Conservation (phyloP, 2,329 filamentous ascomycete species). For the Stemphylium lycopersici region DNA sequence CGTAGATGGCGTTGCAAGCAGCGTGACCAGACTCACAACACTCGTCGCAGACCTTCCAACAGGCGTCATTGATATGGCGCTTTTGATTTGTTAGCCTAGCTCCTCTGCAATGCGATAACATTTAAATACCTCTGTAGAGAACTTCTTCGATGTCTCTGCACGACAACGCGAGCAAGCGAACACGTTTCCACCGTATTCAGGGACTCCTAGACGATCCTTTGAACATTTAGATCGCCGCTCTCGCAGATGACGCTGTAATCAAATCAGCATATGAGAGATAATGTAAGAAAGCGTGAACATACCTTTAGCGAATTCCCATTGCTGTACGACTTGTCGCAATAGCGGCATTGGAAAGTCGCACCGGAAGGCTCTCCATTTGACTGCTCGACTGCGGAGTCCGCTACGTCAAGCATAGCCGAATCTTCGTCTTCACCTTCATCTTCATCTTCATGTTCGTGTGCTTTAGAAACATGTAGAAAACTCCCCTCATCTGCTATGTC, state of each 20-base stretch:
- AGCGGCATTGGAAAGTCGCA: background rate
- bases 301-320: background rate
- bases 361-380: background rate
- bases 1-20: conserved; percentile 11
- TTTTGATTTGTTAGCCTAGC: conserved; percentile 1
- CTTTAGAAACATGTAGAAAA: background rate
- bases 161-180: conserved; percentile 16
- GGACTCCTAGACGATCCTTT: background rate
- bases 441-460: background rate
- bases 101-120: background rate
- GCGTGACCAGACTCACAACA: conserved; percentile 8
- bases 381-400: background rate
- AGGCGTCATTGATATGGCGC: conserved; percentile 10
- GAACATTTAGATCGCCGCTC: conserved; percentile 5
- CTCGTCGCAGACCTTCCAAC: conserved; percentile 26
- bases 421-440: background rate
- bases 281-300: background rate
- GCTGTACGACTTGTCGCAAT: conserved; percentile 10
- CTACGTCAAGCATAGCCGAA: background rate
- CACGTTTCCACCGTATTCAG: background rate
- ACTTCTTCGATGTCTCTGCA: conserved; percentile 4
- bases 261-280: background rate
- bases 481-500: background rate
- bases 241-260: conserved; percentile 6
- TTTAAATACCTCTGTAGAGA: conserved; percentile 1